A percentile compares a stretch with the other conserved stretches of the same genome.
phyloP scores from a whole-genome alignment of 352 stramenopile genomes.

The Globisporangium uncinulatum region DNA sequence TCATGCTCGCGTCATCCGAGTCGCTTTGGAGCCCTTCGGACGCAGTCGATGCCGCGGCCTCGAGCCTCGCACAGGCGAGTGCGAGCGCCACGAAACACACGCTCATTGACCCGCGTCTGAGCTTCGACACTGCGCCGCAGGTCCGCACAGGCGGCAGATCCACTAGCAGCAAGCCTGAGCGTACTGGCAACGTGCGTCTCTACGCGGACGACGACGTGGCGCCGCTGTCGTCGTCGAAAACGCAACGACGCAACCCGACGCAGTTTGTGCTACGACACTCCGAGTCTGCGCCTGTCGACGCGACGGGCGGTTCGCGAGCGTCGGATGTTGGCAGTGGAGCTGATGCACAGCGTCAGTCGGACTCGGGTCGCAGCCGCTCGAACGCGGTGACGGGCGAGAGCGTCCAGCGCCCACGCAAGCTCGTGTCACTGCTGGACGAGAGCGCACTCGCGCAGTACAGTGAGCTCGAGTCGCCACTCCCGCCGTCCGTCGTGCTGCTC shows the following conservation, averaged over 20 bases:
- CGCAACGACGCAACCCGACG: constrained; percentile 3
- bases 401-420: constrained; percentile 9
- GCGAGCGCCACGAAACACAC: constrained; percentile 4
- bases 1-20: constrained; percentile 19
- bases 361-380: constrained; percentile 1
- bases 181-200: constrained; percentile 5
- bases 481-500: background rate
- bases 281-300: background rate
- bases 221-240: constrained; percentile 1
- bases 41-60: background rate
- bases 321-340: constrained; percentile 9
- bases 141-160: background rate
- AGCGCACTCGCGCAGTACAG: constrained; percentile 9
- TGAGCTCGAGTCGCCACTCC: background rate
- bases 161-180: background rate
- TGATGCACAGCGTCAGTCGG: constrained; percentile 5
- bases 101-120: constrained; percentile 14
- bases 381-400: constrained; percentile 10
- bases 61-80: background rate
- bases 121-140: background rate
- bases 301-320: background rate
- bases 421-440: constrained; percentile 28
- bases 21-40: too few species aligned
- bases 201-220: constrained; percentile 18
- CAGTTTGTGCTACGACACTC: constrained; percentile 3